Percentiles rank a stretch among this genome's conserved stretches.
These are phyloP conservation scores for Penicillium flavigenum DNA, from an alignment of 495 filamentous ascomycete genomes.

Conservation along the genomic window DNA sequence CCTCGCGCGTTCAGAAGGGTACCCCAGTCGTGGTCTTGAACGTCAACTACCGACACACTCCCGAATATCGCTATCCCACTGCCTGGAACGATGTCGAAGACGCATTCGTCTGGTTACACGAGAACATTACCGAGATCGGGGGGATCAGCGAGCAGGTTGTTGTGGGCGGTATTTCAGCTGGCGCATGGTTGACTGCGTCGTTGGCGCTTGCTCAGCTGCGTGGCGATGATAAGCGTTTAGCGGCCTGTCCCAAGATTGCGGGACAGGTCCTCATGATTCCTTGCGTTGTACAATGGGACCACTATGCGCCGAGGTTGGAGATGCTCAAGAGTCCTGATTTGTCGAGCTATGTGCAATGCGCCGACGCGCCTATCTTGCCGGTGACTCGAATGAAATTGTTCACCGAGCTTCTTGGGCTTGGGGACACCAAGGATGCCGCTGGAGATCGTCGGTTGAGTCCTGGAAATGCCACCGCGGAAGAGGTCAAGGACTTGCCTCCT, in stretches of 20 bases:
- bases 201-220: slow-evolving; percentile 34
- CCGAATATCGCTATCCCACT: slow-evolving; percentile 42
- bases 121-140: slow-evolving; percentile 33
- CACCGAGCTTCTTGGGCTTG: slow-evolving; percentile 27
- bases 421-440: slow-evolving; percentile 18
- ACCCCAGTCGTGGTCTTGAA: slow-evolving; percentile 42
- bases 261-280: slow-evolving; percentile 50
- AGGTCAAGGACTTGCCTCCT: slow-evolving; percentile 42
- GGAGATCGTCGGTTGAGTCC: slow-evolving; percentile 39
- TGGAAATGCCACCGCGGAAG: slow-evolving; percentile 39
- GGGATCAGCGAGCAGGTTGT: slow-evolving; percentile 39
- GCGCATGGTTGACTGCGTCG: slow-evolving; percentile 46
- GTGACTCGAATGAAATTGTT: slow-evolving; percentile 35
- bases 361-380: slow-evolving; percentile 40
- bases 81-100: slow-evolving; percentile 49
- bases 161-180: slow-evolving; percentile 50
- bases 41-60: slow-evolving; percentile 49
- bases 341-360: slow-evolving; percentile 42
- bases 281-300: slow-evolving; percentile 30
- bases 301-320: slow-evolving; percentile 38
- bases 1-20: slow-evolving; percentile 17
- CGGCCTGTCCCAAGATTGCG: slow-evolving; percentile 30
- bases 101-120: slow-evolving; percentile 47
- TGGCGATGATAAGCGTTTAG: slow-evolving; percentile 23
- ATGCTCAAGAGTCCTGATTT: slow-evolving; percentile 32